A percentile compares a stretch with the other conserved stretches of the same genome.
phyloP scores from a whole-genome alignment of 228 moss, liverwort and hornwort species.

The Sphagnum fallax region DNA sequence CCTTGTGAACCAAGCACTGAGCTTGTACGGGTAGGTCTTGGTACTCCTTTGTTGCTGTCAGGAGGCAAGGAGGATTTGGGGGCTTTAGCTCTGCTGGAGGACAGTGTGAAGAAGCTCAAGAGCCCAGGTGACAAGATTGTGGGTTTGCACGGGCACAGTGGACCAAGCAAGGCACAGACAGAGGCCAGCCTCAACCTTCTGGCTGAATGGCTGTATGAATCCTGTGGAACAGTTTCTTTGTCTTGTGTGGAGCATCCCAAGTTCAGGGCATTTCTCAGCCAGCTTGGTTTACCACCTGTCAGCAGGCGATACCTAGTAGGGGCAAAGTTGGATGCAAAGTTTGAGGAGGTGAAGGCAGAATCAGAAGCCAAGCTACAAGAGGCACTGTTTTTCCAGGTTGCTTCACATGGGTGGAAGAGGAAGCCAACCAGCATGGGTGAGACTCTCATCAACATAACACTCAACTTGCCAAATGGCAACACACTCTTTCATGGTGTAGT shows the following conservation, averaged over 20 bases:
- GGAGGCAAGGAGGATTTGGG: conserved; percentile 91
- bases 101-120: conserved; percentile 93
- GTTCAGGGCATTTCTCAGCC: conserved; percentile 71
- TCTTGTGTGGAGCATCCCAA: conserved; percentile 97
- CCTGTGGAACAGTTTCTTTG: conserved; percentile 83
- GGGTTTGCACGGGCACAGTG: conserved; percentile 21
- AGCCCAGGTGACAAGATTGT: conserved; percentile 55
- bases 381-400: conserved; percentile 89
- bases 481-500: conserved; percentile 87
- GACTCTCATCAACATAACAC: conserved; percentile 75
- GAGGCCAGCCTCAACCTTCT: conserved; percentile 80
- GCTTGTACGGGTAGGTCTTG: conserved; percentile 4
- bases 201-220: conserved; percentile 94
- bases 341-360: conserved; percentile 81
- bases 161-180: conserved; percentile 67
- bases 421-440: conserved; percentile 68
- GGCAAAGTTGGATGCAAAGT: conserved; percentile 76
- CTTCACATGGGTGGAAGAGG: conserved; percentile 89
- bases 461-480: conserved; percentile 89
- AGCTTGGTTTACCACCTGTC: conserved; percentile 79
- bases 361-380: conserved; percentile 87
- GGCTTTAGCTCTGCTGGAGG: conserved; percentile 74
- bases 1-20: conserved; percentile 41
- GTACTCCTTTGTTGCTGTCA: conserved; percentile 55
- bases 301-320: conserved; percentile 74